A percentile compares a stretch with the other conserved stretches of the same genome.
Evolutionary conservation across 169 alveolate species (phyloP).

Genomic region (Plasmodium yoelii): DNA sequence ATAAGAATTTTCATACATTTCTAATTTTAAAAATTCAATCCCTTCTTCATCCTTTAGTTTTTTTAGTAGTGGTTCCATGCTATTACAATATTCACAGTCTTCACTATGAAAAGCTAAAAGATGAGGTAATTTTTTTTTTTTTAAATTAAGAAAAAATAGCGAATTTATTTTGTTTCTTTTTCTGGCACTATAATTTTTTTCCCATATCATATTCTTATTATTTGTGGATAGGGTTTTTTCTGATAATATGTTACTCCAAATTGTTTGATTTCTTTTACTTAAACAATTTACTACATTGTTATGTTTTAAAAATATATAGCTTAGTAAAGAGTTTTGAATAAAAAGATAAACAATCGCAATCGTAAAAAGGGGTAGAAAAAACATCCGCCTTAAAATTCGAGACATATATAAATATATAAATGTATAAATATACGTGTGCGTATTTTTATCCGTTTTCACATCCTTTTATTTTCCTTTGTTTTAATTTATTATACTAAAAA

Average conservation of each 20-base stretch:
- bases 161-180: constrained; percentile 10
- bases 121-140: constrained; percentile 80
- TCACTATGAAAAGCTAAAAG: constrained; percentile 83
- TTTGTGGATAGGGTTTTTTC: neutral
- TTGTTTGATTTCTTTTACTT: neutral
- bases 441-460: neutral
- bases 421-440: neutral
- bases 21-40: constrained; percentile 40
- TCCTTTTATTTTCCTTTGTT: neutral
- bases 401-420: neutral
- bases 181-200: neutral
- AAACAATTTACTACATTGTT: neutral
- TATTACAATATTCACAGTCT: constrained; percentile 84
- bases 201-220: neutral
- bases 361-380: neutral
- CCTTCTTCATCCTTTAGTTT: constrained; percentile 56
- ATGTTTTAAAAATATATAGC: neutral
- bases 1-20: constrained; percentile 30
- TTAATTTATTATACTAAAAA: too few relatives aligned
- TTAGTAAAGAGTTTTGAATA: neutral
- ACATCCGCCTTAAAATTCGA: neutral
- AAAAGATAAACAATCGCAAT: neutral
- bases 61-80: constrained; percentile 39
- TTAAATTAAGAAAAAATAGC: constrained; percentile 38
- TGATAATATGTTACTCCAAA: neutral